Conservation (phyloP, 2,329 filamentous ascomycete species). For the Pseudogymnoascus destructans region DNA sequence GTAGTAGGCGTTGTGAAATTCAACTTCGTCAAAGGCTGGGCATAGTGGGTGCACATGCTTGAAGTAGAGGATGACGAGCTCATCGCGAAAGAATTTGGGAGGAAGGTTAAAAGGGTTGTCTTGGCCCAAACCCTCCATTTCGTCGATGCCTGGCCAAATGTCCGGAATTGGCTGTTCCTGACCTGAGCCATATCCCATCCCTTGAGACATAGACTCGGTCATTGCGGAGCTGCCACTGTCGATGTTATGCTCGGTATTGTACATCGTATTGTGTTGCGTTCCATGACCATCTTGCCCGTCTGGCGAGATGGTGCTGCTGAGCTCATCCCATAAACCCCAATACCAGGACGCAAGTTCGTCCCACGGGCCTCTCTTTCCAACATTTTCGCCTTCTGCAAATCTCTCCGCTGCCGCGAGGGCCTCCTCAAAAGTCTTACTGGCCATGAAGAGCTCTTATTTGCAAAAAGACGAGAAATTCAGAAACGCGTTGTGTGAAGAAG, state of each 20-base stretch:
- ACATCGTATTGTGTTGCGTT: background rate
- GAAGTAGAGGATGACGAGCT: constrained; percentile 8
- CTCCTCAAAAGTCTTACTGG: background rate
- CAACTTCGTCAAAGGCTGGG: constrained; percentile 10
- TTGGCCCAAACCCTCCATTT: background rate
- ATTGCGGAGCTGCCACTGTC: background rate
- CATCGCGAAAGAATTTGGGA: constrained; percentile 5
- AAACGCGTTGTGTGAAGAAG: background rate
- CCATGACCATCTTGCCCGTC: background rate
- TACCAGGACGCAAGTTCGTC: constrained; percentile 9
- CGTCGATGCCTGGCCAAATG: background rate
- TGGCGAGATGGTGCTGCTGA: background rate
- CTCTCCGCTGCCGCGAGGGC: background rate
- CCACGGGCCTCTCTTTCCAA: constrained; percentile 7
- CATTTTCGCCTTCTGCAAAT: background rate
- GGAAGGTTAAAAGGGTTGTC: background rate
- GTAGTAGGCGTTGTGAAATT: constrained; percentile 8
- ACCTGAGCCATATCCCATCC: background rate
- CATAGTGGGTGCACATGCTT: constrained; percentile 8
- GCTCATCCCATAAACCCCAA: constrained; percentile 9
- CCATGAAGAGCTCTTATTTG: background rate
- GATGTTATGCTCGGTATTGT: background rate
- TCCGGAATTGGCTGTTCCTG: background rate
- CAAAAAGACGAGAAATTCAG: background rate
- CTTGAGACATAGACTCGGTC: background rate